Base-by-base conservation (phyloP, 495 filamentous ascomycete species). In the Tuber aestivum region DNA sequence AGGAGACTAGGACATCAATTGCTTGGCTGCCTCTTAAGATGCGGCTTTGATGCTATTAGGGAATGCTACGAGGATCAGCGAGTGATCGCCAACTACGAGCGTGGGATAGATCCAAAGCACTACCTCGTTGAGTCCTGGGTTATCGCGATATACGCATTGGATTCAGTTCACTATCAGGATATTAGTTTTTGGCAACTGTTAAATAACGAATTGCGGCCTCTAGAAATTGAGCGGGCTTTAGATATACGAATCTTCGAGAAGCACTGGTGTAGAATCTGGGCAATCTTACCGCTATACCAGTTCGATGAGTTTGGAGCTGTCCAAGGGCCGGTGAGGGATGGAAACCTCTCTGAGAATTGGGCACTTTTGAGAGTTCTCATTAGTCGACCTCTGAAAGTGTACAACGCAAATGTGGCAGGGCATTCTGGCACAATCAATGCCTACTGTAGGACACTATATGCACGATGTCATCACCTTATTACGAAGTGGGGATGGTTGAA, bases 401-500 rank as follows among this genome's bases (percentile, higher is more conserved):
- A 94, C 79, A 84, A 87, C 14, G 79, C 84, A 2, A 90, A 90
- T 85, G 82, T 32, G 84, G 86, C 6, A 89, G 73, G 32, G 41
- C 80, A 82, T 44, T 72, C 61, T 23, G 41, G 91, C 3, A 89
- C 89, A 61, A 91, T 94, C 84, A 97, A 96, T 80, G 88, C 88
- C 37, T 98, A 99, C 79, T 91, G 92, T 78, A 89, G 92, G 70
- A 87, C 89, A 9, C 81, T 92, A 8, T 88, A 97, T 41, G 88
- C 88, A 18, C 87, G 95, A 72, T 97, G 94, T 82, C 90, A 94
- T 80, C 87, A 88, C 79, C 87, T 99, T 42, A 91, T 97, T 61
- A 87, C 89, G 68, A 85, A 86, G 74, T 99, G 95, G 95, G 91
- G 92, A 6, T 98, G 95, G 95, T 86, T 87, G 76, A 90, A 89